Percentiles rank a stretch among this genome's conserved stretches.
Conservation (phyloP, 768 basidiomycete species). For the Rhizopogon rudus region DNA sequence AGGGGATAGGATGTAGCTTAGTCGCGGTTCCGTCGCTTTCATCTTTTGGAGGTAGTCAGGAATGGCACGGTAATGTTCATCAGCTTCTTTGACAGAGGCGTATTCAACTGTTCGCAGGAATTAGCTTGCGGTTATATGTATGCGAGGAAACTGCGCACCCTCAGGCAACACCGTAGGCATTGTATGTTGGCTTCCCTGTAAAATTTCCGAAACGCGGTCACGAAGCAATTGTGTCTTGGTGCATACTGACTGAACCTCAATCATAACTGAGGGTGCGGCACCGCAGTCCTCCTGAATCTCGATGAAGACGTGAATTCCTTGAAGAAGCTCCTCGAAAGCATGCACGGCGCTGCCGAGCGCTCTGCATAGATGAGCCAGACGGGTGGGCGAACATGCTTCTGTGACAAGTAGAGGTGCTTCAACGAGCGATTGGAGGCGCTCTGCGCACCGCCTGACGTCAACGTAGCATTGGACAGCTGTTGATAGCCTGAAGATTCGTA, state of each 20-base stretch:
- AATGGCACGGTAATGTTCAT: conserved; percentile 16
- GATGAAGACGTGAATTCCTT: conserved; percentile 29
- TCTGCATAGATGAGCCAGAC: conserved; percentile 9
- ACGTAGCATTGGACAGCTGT: conserved; percentile 12
- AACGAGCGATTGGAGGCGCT: conserved; percentile 16
- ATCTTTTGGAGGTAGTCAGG: conserved; percentile 22
- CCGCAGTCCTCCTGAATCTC: conserved; percentile 22
- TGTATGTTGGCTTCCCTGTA: conserved; percentile 13
- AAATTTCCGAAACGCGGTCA: conserved; percentile 19
- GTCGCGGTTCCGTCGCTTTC: conserved; percentile 20
- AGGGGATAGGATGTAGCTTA: conserved; percentile 23
- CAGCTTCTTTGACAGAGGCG: conserved; percentile 23
- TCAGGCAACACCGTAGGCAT: conserved; percentile 30
- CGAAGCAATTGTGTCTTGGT: conserved; percentile 23
- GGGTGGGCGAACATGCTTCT: neutral
- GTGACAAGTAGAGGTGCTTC: conserved; percentile 15
- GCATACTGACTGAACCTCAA: conserved; percentile 20
- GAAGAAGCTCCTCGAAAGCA: conserved; percentile 34
- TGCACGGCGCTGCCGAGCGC: conserved; percentile 15
- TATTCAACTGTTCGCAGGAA: conserved; percentile 30
- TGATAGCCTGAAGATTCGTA: conserved; percentile 19
- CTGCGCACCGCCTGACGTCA: conserved; percentile 10
- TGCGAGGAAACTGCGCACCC: conserved; percentile 22
- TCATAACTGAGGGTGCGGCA: conserved; percentile 18
- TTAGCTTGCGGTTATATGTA: neutral